These are phyloP conservation scores for Corynespora cassiicola DNA, from an alignment of 2,329 filamentous ascomycete genomes.

Conservation along the genomic window DNA sequence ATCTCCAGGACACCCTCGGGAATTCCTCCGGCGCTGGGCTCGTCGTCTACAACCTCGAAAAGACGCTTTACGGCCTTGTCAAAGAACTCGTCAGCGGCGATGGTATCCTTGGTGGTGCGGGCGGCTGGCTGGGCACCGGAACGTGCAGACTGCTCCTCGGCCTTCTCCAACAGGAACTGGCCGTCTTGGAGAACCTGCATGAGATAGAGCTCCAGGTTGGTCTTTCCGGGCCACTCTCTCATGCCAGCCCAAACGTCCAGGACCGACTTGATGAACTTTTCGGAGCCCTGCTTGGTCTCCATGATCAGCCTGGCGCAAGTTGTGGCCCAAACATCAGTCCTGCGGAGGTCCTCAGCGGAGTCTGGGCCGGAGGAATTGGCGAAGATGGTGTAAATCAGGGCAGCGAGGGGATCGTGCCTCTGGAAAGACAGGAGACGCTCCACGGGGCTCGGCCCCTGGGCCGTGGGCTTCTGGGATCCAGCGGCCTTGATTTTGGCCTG, in stretches of 20 bases:
- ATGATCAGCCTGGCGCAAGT: constrained; percentile 83
- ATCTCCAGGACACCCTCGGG: constrained; percentile 85
- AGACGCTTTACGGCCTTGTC: constrained; percentile 79
- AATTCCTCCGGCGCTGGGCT: constrained; percentile 78
- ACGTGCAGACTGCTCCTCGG: constrained; percentile 75
- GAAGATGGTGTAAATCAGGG: constrained; percentile 87
- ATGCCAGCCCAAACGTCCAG: constrained; percentile 87
- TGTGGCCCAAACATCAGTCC: constrained; percentile 87
- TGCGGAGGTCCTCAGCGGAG: constrained; percentile 78
- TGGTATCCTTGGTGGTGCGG: constrained; percentile 79
- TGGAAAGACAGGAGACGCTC: constrained; percentile 89
- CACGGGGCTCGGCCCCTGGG: constrained; percentile 68
- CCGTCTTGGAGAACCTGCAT: constrained; percentile 95
- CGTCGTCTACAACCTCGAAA: constrained; percentile 86
- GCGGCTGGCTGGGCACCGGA: constrained; percentile 74
- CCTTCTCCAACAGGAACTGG: constrained; percentile 85
- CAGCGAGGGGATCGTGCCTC: constrained; percentile 83
- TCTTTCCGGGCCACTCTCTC: constrained; percentile 87
- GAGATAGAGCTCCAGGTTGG: constrained; percentile 90
- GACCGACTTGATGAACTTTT: constrained; percentile 82
- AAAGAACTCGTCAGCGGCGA: constrained; percentile 88
- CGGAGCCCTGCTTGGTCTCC: constrained; percentile 75
- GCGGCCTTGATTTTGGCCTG: constrained; percentile 61
- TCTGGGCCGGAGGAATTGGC: constrained; percentile 83
- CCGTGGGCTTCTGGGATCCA: constrained; percentile 55